Percentiles rank a stretch among this genome's conserved stretches.
Evolutionary conservation across 2,329 filamentous ascomycete species (phyloP).

Genomic region (Tolypocladium capitatum): DNA sequence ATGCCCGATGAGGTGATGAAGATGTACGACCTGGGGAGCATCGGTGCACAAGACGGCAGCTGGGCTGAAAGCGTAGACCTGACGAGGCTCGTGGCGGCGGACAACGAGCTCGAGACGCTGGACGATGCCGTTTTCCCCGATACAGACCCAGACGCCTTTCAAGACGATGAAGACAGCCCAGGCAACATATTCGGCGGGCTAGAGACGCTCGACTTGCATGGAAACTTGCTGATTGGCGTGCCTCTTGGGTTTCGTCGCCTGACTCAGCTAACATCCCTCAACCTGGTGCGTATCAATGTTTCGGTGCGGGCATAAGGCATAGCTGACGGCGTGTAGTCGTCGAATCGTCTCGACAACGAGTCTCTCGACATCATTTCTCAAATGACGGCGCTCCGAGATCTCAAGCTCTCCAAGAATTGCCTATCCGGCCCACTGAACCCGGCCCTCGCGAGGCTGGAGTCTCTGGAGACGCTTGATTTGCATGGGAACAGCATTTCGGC

Average conservation of each 20-base stretch:
- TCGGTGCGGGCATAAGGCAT: background rate
- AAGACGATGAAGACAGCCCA: slow-evolving; percentile 50
- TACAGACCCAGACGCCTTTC: slow-evolving; percentile 37
- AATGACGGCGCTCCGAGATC: slow-evolving; percentile 58
- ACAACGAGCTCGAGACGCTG: slow-evolving; percentile 72
- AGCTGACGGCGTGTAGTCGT: slow-evolving; percentile 39
- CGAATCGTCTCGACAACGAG: slow-evolving; percentile 65
- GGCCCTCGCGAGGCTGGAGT: slow-evolving; percentile 48
- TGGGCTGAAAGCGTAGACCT: slow-evolving; percentile 93
- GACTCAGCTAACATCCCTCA: slow-evolving; percentile 63
- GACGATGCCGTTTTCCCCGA: slow-evolving; percentile 72
- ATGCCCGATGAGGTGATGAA: slow-evolving; percentile 73
- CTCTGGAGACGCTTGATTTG: slow-evolving; percentile 70
- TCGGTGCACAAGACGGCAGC: slow-evolving; percentile 47
- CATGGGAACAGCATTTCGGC: slow-evolving; percentile 65
- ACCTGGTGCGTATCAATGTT: slow-evolving; percentile 46
- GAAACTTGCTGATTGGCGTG: slow-evolving; percentile 60
- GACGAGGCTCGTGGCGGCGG: slow-evolving; percentile 69
- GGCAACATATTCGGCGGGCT: slow-evolving; percentile 72
- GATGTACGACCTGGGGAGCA: slow-evolving; percentile 75
- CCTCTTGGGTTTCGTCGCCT: slow-evolving; percentile 66
- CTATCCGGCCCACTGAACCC: slow-evolving; percentile 55
- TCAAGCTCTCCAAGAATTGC: slow-evolving; percentile 69
- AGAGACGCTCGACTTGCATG: slow-evolving; percentile 73
- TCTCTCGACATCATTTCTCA: slow-evolving; percentile 62